phyloP scores from a whole-genome alignment of 139 green algal species.

The Monoraphidium neglectum region DNA sequence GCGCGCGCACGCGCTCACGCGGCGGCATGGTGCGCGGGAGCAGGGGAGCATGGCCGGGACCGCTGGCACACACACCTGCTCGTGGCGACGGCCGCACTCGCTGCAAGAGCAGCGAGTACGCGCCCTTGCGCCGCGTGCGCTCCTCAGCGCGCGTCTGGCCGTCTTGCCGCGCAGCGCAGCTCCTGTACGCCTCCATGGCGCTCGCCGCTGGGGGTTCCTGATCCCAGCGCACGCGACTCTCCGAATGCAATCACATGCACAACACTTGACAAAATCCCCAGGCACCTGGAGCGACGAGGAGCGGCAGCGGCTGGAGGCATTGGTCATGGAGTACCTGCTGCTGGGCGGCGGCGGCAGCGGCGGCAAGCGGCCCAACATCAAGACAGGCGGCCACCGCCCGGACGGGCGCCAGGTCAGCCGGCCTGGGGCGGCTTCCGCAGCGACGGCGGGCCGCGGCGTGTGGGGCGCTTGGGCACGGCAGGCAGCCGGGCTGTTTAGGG shows the following conservation, averaged over 20 bases:
- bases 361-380: background rate
- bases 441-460: background rate
- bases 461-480: too few relatives aligned
- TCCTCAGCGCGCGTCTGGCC: background rate
- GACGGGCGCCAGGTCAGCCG: background rate
- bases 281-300: conserved; percentile 15
- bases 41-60: background rate
- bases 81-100: background rate
- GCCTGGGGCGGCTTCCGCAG: background rate
- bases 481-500: too few relatives aligned
- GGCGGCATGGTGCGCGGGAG: background rate
- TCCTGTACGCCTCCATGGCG: background rate
- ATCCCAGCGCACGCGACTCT: background rate
- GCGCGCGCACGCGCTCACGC: background rate
- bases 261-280: background rate
- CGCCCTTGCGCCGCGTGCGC: too few relatives aligned
- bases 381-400: background rate
- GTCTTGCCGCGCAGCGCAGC: background rate
- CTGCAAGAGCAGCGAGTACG: background rate
- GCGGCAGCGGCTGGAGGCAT: conserved; percentile 1
- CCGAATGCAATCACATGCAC: too few relatives aligned
- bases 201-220: background rate
- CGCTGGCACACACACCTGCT: background rate
- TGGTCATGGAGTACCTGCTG: conserved; percentile 10
- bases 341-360: background rate